These are phyloP conservation scores for Penicillium frequentans DNA, from an alignment of 2,329 filamentous ascomycete genomes.

Conservation along the genomic window DNA sequence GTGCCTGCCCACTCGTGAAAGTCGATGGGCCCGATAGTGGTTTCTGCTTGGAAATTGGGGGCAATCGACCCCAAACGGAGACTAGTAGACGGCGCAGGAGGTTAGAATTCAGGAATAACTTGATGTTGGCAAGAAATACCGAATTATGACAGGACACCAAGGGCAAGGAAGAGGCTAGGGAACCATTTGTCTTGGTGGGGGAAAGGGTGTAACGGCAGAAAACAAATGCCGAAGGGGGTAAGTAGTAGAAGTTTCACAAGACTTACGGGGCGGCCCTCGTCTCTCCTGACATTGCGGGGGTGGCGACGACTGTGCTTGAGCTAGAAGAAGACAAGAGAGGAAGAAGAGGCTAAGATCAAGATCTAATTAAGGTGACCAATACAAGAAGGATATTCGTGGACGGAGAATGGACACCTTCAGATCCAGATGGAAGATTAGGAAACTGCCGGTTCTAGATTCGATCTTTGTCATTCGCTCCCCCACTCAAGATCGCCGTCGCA, in stretches of 20 bases:
- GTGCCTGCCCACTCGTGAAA: not conserved
- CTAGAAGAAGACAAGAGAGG: not conserved
- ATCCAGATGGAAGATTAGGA: not conserved
- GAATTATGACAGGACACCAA: not conserved
- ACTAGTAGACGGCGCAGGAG: not conserved
- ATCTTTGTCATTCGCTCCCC: not conserved
- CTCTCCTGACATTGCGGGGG: not conserved
- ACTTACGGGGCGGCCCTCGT: not conserved
- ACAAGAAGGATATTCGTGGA: not conserved
- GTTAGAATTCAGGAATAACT: not conserved
- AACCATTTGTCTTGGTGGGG: not conserved
- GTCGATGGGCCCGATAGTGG: not conserved
- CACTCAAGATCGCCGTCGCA: not conserved
- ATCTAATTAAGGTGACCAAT: not conserved
- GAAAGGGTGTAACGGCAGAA: not conserved
- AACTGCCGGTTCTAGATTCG: not conserved
- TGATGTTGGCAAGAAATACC: not conserved
- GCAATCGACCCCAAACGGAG: not conserved
- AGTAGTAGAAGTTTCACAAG: not conserved
- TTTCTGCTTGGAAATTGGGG: not conserved
- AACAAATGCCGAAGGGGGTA: not conserved
- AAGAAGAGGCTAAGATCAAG: not conserved
- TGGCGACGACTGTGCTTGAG: not conserved
- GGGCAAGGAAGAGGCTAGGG: not conserved
- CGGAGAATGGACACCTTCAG: not conserved